phyloP scores from a whole-genome alignment of 768 basidiomycete genomes.

The Suillus clintonianus region DNA sequence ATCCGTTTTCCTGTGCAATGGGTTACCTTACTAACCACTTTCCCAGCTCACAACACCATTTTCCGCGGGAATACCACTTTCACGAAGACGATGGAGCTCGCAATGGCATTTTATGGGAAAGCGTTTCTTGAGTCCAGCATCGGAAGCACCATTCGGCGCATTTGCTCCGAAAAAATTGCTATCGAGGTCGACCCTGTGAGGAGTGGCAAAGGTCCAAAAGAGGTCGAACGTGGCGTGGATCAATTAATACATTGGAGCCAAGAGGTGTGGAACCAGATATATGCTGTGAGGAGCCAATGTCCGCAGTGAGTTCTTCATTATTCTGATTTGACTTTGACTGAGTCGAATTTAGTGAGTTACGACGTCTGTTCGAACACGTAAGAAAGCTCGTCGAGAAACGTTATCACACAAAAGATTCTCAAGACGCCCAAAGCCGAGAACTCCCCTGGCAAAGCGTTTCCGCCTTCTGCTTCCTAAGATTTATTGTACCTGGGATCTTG shows the following conservation, averaged over 20 bases:
- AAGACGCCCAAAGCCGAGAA: slow-evolving; percentile 49
- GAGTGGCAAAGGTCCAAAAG: slow-evolving; percentile 58
- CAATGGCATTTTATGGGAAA: slow-evolving; percentile 82
- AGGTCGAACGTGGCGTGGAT: slow-evolving; percentile 67
- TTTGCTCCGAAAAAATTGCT: slow-evolving; percentile 71
- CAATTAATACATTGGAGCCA: slow-evolving; percentile 76
- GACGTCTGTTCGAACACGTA: slow-evolving; percentile 66
- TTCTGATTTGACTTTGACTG: slow-evolving; percentile 9
- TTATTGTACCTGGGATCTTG: slow-evolving; percentile 89
- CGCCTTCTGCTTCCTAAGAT: slow-evolving; percentile 87
- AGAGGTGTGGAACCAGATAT: slow-evolving; percentile 82
- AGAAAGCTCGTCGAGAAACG: slow-evolving; percentile 72
- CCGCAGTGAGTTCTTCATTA: slow-evolving; percentile 57
- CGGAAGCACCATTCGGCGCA: slow-evolving; percentile 64
- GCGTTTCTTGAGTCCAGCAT: slow-evolving; percentile 80
- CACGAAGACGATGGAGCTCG: slow-evolving; percentile 76
- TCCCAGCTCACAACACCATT: slow-evolving; percentile 71
- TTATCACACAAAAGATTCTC: slow-evolving; percentile 45
- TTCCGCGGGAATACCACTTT: slow-evolving; percentile 69
- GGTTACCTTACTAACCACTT: slow-evolving; percentile 1
- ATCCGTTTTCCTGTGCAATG: not conserved
- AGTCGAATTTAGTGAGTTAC: slow-evolving; percentile 59
- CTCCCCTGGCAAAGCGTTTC: slow-evolving; percentile 83
- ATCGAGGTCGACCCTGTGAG: slow-evolving; percentile 84
- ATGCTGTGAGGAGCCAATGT: slow-evolving; percentile 69